Evolutionary conservation across 2,329 filamentous ascomycete genomes (phyloP).

Genomic region (Biscogniauxia marginata): DNA sequence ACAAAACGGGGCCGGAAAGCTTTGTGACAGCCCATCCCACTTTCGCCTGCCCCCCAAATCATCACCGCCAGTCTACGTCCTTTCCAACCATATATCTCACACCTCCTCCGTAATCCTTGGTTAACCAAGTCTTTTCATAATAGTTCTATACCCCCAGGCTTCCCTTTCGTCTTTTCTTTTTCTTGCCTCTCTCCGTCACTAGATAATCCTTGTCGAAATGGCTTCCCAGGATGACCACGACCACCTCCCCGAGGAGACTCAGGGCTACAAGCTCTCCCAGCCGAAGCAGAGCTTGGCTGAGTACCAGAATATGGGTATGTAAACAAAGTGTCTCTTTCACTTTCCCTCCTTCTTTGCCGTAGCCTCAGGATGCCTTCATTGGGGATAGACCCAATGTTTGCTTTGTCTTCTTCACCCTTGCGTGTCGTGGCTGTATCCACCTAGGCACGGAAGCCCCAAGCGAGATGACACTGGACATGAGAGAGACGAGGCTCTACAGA

Average conservation of each 20-base stretch:
- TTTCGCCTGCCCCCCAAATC: conserved; percentile 19
- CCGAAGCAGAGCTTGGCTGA: conserved; percentile 94
- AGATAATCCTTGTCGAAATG: conserved; percentile 45
- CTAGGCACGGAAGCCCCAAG: too few species aligned
- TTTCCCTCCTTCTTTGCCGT: conserved; percentile 3
- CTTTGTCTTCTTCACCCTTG: too few species aligned
- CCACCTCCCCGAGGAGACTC: conserved; percentile 80
- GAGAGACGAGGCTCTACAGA: too few species aligned
- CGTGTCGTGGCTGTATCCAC: too few species aligned
- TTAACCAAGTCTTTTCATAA: conserved; percentile 3
- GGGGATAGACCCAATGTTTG: too few species aligned
- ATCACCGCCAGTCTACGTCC: conserved; percentile 30
- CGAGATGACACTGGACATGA: too few species aligned
- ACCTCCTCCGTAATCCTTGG: conserved; percentile 1
- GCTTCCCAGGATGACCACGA: conserved; percentile 74
- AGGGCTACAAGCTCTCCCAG: conserved; percentile 97
- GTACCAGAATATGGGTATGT: conserved; percentile 89
- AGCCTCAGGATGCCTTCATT: not conserved
- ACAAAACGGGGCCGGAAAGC: conserved; percentile 2
- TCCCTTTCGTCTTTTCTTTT: not conserved
- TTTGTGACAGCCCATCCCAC: conserved; percentile 19
- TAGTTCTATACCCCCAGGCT: conserved; percentile 4
- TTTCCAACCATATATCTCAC: conserved; percentile 13
- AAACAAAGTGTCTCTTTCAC: conserved; percentile 9
- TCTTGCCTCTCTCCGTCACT: not conserved